Evolutionary conservation across 83 land plant species (phyloP).

Genomic region (Diphasiastrum complanatum): DNA sequence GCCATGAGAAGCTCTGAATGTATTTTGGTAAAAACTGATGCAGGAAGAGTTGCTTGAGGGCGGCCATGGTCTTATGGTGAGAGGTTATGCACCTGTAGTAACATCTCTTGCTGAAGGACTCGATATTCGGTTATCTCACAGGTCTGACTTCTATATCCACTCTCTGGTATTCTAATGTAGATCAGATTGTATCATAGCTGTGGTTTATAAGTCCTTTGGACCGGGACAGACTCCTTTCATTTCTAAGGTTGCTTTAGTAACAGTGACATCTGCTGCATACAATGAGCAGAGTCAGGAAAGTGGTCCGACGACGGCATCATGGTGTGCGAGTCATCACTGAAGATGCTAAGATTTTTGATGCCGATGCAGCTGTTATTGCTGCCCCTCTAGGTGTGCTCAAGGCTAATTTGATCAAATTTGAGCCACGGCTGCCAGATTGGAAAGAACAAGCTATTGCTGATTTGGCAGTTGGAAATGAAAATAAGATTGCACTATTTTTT

Average conservation of each 20-base stretch:
- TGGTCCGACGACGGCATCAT: neutral
- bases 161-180: too few species aligned
- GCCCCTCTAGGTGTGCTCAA: conserved; percentile 24
- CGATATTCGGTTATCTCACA: conserved; percentile 67
- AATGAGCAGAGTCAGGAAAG: conserved; percentile 13
- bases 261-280: neutral
- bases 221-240: neutral
- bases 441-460: conserved; percentile 20
- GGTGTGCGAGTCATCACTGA: conserved; percentile 21
- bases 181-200: too few species aligned
- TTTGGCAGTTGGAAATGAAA: conserved; percentile 22
- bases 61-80: conserved; percentile 96
- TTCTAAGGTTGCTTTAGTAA: neutral
- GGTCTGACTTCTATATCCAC: conserved; percentile 29
- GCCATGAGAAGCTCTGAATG: too few species aligned
- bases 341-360: conserved; percentile 8
- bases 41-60: conserved; percentile 93
- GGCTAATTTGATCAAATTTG: conserved; percentile 24
- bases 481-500: conserved; percentile 19
- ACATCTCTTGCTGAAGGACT: conserved; percentile 77
- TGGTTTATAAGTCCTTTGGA: neutral
- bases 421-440: conserved; percentile 20
- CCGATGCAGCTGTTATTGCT: conserved; percentile 15
- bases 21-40: too few species aligned
- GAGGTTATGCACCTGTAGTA: conserved; percentile 76